Conservation (phyloP, 1,284 basidiomycete species). For the Athelia psychrophila region DNA sequence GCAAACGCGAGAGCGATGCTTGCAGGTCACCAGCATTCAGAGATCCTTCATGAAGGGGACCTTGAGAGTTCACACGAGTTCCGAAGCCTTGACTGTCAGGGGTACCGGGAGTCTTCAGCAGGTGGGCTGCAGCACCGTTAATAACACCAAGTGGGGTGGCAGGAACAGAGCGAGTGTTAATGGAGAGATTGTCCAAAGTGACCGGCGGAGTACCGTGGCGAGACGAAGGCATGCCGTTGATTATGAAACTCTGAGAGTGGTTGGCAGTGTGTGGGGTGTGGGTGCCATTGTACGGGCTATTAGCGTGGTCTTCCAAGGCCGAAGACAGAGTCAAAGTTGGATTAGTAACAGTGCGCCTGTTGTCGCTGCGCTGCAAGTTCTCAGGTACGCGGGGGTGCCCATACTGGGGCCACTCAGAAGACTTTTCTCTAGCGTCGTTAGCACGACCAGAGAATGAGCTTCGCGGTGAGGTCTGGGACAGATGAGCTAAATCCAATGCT, state of each 20-base stretch:
- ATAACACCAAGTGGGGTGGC: slow-evolving; percentile 67
- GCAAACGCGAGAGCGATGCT: slow-evolving; percentile 65
- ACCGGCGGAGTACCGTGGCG: slow-evolving; percentile 71
- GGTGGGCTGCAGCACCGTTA: slow-evolving; percentile 44
- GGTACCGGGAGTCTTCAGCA: slow-evolving; percentile 65
- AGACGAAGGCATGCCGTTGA: slow-evolving; percentile 45
- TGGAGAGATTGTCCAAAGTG: slow-evolving; percentile 55
- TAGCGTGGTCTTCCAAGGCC: slow-evolving; percentile 44
- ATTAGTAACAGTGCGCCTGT: slow-evolving; percentile 69
- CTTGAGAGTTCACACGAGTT: slow-evolving; percentile 57
- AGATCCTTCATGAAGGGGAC: slow-evolving; percentile 44
- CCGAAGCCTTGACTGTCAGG: slow-evolving; percentile 58
- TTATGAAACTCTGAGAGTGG: slow-evolving; percentile 49
- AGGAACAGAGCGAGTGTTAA: slow-evolving; percentile 69
- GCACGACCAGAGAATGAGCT: slow-evolving; percentile 54
- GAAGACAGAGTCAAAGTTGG: slow-evolving; percentile 63
- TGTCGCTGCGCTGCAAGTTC: slow-evolving; percentile 45
- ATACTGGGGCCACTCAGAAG: slow-evolving; percentile 95
- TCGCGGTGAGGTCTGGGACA: slow-evolving; percentile 79
- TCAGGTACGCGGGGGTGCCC: slow-evolving; percentile 60
- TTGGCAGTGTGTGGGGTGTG: slow-evolving; percentile 64
- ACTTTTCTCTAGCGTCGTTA: slow-evolving; percentile 63
- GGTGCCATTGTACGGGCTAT: slow-evolving; percentile 45
- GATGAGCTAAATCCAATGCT: slow-evolving; percentile 88
- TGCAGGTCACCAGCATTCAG: slow-evolving; percentile 54